These are phyloP conservation scores for Dendrobium huoshanense DNA, from an alignment of 106 monocot species.

Conservation along the genomic window DNA sequence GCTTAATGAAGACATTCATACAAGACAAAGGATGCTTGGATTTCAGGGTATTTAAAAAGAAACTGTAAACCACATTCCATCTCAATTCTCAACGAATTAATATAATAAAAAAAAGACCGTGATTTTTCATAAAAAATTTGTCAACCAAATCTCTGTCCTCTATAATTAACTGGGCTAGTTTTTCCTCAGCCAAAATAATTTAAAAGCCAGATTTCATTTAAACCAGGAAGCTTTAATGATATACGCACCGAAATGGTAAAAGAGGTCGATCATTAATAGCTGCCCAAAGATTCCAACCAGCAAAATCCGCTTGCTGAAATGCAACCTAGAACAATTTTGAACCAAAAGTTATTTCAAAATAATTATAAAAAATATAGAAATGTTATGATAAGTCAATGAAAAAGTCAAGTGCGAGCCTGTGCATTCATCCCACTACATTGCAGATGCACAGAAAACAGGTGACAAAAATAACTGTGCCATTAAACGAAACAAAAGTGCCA, in stretches of 20 bases:
- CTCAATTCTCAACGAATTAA: no score
- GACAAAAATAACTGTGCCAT: no score
- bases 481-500: no score
- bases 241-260: constrained; percentile 79
- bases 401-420: no score
- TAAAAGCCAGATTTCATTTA: background rate
- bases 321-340: constrained; percentile 51
- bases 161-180: background rate
- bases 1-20: no score
- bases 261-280: constrained; percentile 89
- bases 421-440: no score
- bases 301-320: constrained; percentile 95
- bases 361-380: no score
- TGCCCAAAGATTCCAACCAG: constrained; percentile 98
- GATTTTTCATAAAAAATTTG: background rate
- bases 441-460: no score
- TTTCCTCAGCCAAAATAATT: no score
- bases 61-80: background rate
- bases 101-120: no score
- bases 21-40: background rate
- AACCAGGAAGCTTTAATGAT: background rate
- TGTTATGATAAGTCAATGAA: no score
- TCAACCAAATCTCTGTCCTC: background rate
- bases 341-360: background rate
- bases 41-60: background rate